These are phyloP conservation scores for Venturia pyrina DNA, from an alignment of 2,329 filamentous ascomycete genomes.

Conservation along the genomic window DNA sequence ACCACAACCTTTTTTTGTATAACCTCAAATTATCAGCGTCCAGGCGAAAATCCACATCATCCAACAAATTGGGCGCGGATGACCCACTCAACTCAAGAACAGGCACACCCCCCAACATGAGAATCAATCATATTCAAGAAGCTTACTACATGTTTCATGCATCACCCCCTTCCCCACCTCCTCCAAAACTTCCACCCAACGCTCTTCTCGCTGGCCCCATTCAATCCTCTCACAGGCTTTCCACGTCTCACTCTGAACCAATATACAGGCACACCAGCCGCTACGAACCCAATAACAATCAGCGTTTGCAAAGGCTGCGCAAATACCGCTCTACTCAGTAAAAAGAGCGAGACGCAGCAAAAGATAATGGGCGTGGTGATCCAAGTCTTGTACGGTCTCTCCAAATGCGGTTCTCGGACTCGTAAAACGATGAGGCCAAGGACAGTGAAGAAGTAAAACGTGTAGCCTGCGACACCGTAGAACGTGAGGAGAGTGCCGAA, in stretches of 20 bases:
- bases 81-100: too few relatives aligned
- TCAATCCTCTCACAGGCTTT: slow-evolving; percentile 17
- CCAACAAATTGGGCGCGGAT: too few relatives aligned
- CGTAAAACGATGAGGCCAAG: slow-evolving; percentile 85
- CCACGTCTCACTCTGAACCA: slow-evolving; percentile 63
- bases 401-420: slow-evolving; percentile 75
- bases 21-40: too few relatives aligned
- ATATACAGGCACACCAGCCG: slow-evolving; percentile 76
- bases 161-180: slow-evolving; percentile 24
- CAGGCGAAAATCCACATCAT: too few relatives aligned
- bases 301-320: slow-evolving; percentile 84
- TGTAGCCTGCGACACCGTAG: slow-evolving; percentile 93
- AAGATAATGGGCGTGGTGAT: slow-evolving; percentile 96
- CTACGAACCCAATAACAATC: slow-evolving; percentile 75
- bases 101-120: too few relatives aligned
- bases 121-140: too few relatives aligned
- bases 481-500: slow-evolving; percentile 91
- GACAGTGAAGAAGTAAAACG: slow-evolving; percentile 94
- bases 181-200: slow-evolving; percentile 34
- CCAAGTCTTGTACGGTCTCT: slow-evolving; percentile 91
- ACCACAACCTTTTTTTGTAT: too few relatives aligned
- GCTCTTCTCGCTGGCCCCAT: slow-evolving; percentile 17
- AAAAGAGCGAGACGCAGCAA: slow-evolving; percentile 91
- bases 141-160: background rate
- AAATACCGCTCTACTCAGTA: slow-evolving; percentile 81